Conservation (phyloP, 495 filamentous ascomycete genomes). For the Aspergillus cristatus region DNA sequence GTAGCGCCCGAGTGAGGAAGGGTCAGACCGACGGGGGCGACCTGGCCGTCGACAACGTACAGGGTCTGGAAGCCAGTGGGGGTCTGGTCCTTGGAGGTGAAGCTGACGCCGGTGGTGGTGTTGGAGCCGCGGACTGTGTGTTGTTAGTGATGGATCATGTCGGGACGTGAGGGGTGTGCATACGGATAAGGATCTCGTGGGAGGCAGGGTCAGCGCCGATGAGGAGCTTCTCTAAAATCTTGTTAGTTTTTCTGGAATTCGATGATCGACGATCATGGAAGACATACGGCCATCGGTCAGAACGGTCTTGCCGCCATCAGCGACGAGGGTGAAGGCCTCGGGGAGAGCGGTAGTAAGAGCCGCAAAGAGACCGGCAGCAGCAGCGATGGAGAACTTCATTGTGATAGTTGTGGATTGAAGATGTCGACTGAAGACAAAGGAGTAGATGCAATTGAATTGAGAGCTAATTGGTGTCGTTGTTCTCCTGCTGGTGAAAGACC, state of each 20-base stretch:
- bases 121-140: slow-evolving; percentile 11
- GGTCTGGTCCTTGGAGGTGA: slow-evolving; percentile 14
- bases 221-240: too few species aligned
- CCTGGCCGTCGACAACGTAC: slow-evolving; percentile 17
- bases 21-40: slow-evolving; percentile 18
- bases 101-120: slow-evolving; percentile 15
- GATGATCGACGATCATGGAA: background rate
- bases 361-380: slow-evolving; percentile 1
- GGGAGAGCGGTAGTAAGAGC: slow-evolving; percentile 1
- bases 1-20: slow-evolving; percentile 21
- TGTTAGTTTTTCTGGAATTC: too few species aligned
- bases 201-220: background rate
- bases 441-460: too few species aligned
- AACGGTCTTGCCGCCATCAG: slow-evolving; percentile 2
- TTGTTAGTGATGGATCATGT: background rate
- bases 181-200: background rate
- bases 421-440: too few species aligned
- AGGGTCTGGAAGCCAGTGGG: slow-evolving; percentile 26
- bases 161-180: too few species aligned
- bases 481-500: too few species aligned
- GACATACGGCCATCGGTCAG: slow-evolving; percentile 4
- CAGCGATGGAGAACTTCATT: slow-evolving; percentile 7
- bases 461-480: too few species aligned
- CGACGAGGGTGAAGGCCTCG: slow-evolving; percentile 3
- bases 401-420: background rate